Evolutionary conservation across 306 rosid species (phyloP).

Genomic region (Citrullus mucosospermus): DNA sequence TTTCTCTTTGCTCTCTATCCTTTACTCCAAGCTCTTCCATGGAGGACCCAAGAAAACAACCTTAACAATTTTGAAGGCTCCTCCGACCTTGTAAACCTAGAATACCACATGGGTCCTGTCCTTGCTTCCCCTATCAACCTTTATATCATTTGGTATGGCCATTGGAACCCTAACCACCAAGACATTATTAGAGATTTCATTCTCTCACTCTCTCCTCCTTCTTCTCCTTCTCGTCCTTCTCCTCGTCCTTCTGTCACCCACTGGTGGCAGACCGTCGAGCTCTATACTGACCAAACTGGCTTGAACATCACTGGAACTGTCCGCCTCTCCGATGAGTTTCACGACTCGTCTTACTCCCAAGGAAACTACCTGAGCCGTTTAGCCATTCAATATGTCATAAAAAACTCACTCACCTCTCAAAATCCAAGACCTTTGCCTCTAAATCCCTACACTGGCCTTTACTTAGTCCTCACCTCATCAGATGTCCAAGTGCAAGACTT

Average conservation of each 20-base stretch:
- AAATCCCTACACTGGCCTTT: constrained; percentile 32
- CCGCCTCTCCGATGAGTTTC: constrained; percentile 25
- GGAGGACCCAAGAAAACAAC: constrained; percentile 20
- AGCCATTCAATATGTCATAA: constrained; percentile 30
- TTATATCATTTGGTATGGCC: constrained; percentile 45
- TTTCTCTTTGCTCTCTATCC: constrained; percentile 7
- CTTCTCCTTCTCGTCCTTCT: background rate
- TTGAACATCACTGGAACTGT: constrained; percentile 32
- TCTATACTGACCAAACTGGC: constrained; percentile 42
- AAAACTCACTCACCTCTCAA: constrained; percentile 15
- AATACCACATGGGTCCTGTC: constrained; percentile 55
- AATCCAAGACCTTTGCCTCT: constrained; percentile 24
- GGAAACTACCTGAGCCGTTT: constrained; percentile 30
- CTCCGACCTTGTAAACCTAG: constrained; percentile 33
- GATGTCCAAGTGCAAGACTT: constrained; percentile 43
- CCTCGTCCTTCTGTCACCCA: constrained; percentile 31
- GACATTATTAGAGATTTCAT: constrained; percentile 34
- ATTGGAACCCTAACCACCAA: constrained; percentile 34
- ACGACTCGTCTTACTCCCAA: constrained; percentile 34
- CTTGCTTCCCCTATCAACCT: constrained; percentile 38
- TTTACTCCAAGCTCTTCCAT: constrained; percentile 12
- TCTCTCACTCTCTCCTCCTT: constrained; percentile 26
- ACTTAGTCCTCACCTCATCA: constrained; percentile 26
- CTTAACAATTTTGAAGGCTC: constrained; percentile 40
- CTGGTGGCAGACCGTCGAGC: constrained; percentile 42